Conservation (phyloP, 495 filamentous ascomycete genomes). For the Hypomontagnella monticulosa region DNA sequence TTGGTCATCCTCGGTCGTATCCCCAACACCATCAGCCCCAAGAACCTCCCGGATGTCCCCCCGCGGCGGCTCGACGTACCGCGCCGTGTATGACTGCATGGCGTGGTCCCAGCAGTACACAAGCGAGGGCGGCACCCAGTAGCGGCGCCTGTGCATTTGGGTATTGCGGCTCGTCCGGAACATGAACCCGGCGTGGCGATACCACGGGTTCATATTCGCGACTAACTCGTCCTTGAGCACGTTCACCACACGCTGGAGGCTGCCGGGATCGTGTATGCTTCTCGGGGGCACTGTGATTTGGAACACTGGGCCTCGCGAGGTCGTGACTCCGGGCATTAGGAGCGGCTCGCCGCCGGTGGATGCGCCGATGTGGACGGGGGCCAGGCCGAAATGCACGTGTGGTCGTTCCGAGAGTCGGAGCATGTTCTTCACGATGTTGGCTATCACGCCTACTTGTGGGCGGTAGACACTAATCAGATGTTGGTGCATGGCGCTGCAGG, state of each 20-base stretch:
- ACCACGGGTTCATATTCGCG: constrained; percentile 7
- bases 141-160: not conserved
- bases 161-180: constrained; percentile 10
- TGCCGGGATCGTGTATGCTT: too few relatives aligned
- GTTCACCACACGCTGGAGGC: not conserved
- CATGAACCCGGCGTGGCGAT: constrained; percentile 21
- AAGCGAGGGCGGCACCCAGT: constrained; percentile 15
- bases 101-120: constrained; percentile 2
- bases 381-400: constrained; percentile 26
- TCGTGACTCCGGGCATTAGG: not conserved
- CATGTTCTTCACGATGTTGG: not conserved
- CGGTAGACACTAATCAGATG: not conserved
- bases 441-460: constrained; percentile 17
- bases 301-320: constrained; percentile 16
- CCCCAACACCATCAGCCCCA: not conserved
- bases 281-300: constrained; percentile 17
- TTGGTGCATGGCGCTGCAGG: not conserved
- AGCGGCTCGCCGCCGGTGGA: not conserved
- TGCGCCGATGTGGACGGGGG: too few relatives aligned
- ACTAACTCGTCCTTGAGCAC: not conserved
- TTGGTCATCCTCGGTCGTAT: constrained; percentile 34
- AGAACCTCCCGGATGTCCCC: not conserved
- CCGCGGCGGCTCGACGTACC: not conserved
- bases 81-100: not conserved
- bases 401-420: not conserved